Evolutionary conservation across 2,329 filamentous ascomycete species (phyloP).

Genomic region (Arthroderma sp.): DNA sequence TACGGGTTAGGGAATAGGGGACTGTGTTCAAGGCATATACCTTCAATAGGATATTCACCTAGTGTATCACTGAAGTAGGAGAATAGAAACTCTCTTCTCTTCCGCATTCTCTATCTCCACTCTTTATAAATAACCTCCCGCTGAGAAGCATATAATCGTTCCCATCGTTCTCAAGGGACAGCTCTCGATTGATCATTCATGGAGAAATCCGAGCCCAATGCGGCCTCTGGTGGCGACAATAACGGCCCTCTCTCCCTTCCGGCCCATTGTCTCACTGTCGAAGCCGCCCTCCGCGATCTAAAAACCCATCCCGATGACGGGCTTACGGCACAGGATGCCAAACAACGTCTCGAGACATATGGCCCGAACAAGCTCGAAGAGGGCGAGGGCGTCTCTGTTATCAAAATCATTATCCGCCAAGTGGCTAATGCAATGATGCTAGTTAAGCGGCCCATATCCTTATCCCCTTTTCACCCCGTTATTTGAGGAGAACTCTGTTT

Average conservation of each 20-base stretch:
- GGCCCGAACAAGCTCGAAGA: conserved; percentile 54
- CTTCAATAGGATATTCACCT: no score
- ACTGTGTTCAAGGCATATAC: no score
- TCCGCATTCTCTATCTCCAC: no score
- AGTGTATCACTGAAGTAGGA: no score
- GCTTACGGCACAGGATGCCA: conserved; percentile 42
- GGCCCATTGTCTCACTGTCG: conserved; percentile 45
- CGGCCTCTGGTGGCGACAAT: conserved; percentile 12
- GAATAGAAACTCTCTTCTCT: no score
- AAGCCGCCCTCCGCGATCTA: conserved; percentile 42
- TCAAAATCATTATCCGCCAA: conserved; percentile 54
- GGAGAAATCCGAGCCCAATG: conserved; percentile 4
- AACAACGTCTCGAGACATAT: conserved; percentile 39
- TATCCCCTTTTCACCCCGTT: conserved; percentile 4
- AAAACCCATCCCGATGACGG: conserved; percentile 42
- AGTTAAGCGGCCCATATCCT: conserved; percentile 28
- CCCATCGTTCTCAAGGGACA: background rate
- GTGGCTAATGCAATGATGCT: conserved; percentile 56
- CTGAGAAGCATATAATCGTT: no score
- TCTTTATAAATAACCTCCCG: no score
- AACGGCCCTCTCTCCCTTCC: conserved; percentile 43
- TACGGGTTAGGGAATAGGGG: no score
- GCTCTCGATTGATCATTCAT: background rate
- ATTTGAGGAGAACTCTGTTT: conserved; percentile 9
- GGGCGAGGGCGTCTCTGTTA: conserved; percentile 52